Base-by-base conservation (phyloP, 345 rosid species). In the Microcos paniculata region DNA sequence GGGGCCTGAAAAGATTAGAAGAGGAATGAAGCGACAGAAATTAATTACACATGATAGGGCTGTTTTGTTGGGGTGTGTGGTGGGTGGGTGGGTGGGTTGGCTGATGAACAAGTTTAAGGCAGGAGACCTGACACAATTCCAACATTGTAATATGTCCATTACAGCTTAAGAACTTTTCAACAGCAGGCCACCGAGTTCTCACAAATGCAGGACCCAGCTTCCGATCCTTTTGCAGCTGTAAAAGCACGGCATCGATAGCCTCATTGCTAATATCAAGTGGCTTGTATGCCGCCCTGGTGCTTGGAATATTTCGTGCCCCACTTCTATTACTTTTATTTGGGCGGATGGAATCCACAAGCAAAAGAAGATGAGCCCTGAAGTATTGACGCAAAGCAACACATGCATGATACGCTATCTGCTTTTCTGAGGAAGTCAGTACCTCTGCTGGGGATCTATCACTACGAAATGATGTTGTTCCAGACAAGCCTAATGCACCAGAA, bases 261-360 rank as follows among this genome's bases (percentile, higher is more conserved):
- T 96, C 99, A 87, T 92, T 96, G 85, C 99, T 91, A 71, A 93
- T 86, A 83, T 96, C 97, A 56, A 96, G 96, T 48, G 99, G 99
- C 82, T 93, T 96, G 85, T 93, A 87, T 40, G 89, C 96, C 46
- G 98, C 97, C 88, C 99, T 90, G 51, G 85, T 72, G 87, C 87
- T 88, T 45, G 98, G 91, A 79, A 83, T 78, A 79, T 81, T 93
- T 64, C 98, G 87, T 40, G 82, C 89, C 61, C 86, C 92, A 79
- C 88, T 85, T 53, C 99, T 88, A 78, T 83, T 88, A 80, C 82
- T 90, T 90, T 90, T 92, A 78, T 81, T 87, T 64, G 99, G 99
- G 23, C 99, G 97, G 56, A 93, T 88, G 18, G 98, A 89, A 79
- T 96, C 99, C 62, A 91, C 86, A 76, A 96, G 91, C 83, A 93